Percentiles rank a stretch among this genome's conserved stretches.
These are phyloP conservation scores for Acanthamoeba triangularis DNA, from an alignment of 208 protist genomes.

Conservation along the genomic window DNA sequence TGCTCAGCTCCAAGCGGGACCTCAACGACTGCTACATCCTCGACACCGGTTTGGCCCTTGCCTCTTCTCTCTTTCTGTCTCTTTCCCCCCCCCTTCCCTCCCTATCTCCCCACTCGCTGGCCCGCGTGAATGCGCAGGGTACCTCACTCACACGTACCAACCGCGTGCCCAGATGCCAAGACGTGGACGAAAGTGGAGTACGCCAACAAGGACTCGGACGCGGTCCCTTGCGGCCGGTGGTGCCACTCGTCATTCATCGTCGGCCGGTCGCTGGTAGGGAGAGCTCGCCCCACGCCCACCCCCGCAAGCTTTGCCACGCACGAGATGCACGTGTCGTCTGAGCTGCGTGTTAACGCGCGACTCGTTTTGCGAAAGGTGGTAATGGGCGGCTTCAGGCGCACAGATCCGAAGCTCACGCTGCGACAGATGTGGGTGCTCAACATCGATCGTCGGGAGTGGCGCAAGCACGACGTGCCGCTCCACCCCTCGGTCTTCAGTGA, in stretches of 20 bases:
- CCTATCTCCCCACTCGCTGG: too few relatives aligned
- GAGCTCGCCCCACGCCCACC: neutral
- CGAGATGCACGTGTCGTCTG: neutral
- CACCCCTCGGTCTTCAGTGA: neutral
- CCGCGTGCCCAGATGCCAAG: neutral
- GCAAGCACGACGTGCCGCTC: neutral
- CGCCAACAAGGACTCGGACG: neutral
- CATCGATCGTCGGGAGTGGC: neutral
- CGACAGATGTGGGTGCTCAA: neutral
- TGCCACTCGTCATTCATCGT: neutral
- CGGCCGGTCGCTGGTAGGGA: neutral
- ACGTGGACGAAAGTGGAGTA: constrained; percentile 11
- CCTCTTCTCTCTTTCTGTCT: too few relatives aligned
- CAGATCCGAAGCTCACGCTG: neutral
- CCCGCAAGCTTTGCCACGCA: neutral
- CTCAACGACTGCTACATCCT: constrained; percentile 36
- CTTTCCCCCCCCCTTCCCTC: neutral
- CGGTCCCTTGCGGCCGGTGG: neutral
- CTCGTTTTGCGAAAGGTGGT: neutral
- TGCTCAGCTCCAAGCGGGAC: constrained; percentile 1
- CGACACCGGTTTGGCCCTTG: neutral
- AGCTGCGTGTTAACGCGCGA: neutral
- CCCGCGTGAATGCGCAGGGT: too few relatives aligned
- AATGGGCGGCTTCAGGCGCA: neutral
- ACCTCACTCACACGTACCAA: too few relatives aligned